Evolutionary conservation across 2,329 filamentous ascomycete genomes (phyloP).

Genomic region (Geoglossum cookeanum): DNA sequence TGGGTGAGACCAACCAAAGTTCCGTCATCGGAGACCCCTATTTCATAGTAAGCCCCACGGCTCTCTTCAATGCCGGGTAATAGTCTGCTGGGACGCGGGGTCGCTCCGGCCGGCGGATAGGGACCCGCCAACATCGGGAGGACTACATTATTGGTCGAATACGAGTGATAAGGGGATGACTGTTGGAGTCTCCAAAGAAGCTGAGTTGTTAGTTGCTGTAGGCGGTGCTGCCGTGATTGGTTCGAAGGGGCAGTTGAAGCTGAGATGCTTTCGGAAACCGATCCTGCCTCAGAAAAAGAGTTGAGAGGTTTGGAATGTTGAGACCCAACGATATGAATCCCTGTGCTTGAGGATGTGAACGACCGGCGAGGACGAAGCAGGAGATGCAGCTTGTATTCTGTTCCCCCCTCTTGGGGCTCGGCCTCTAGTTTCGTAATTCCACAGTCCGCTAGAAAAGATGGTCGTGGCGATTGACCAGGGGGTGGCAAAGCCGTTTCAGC

Average conservation of each 20-base stretch:
- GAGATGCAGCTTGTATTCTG: constrained; percentile 91
- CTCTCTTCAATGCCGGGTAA: constrained; percentile 75
- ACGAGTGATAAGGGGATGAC: constrained; percentile 77
- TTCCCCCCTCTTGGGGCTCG: constrained; percentile 85
- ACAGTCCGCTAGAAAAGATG: constrained; percentile 36
- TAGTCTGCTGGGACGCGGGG: constrained; percentile 33
- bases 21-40: constrained; percentile 89
- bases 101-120: constrained; percentile 37
- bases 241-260: constrained; percentile 31
- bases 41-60: constrained; percentile 83
- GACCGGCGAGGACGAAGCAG: constrained; percentile 59
- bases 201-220: constrained; percentile 87
- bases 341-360: constrained; percentile 54
- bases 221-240: constrained; percentile 60
- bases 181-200: constrained; percentile 89
- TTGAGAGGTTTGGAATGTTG: constrained; percentile 23
- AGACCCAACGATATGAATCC: constrained; percentile 30
- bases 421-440: constrained; percentile 61
- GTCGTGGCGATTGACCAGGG: constrained; percentile 13
- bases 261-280: constrained; percentile 12
- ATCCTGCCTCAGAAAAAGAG: constrained; percentile 14
- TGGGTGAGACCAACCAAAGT: constrained; percentile 72
- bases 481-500: constrained; percentile 20
- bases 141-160: constrained; percentile 18
- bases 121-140: constrained; percentile 30